phyloP scores from a whole-genome alignment of 805 yeast species.

The Zygotorulaspora florentina region DNA sequence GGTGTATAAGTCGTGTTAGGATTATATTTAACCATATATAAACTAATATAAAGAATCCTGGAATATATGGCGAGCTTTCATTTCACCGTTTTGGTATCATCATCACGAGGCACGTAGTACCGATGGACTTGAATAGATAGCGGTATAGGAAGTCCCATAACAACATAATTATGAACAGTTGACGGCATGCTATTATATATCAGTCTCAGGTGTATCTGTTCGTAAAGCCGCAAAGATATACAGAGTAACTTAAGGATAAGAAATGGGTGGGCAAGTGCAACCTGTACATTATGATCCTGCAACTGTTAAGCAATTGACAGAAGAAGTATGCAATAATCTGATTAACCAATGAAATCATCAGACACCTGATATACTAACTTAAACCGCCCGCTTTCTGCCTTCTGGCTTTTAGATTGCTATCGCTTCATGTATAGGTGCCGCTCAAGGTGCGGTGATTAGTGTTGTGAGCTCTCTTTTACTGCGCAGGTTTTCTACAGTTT shows the following conservation, averaged over 20 bases:
- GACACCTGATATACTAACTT: not conserved
- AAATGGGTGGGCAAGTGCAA: constrained; percentile 28
- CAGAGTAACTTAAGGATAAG: not conserved
- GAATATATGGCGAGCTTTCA: too few species aligned
- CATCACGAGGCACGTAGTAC: too few species aligned
- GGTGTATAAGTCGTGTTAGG: not conserved
- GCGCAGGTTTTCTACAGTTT: constrained; percentile 35
- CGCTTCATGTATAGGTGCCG: constrained; percentile 41
- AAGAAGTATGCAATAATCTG: constrained; percentile 29
- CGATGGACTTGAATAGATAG: too few species aligned
- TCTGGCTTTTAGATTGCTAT: constrained; percentile 30
- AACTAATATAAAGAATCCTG: too few species aligned
- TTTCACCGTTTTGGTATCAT: too few species aligned
- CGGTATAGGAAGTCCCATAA: too few species aligned
- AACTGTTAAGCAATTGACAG: constrained; percentile 35
- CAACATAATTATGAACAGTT: too few species aligned
- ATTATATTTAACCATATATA: not conserved
- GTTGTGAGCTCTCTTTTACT: constrained; percentile 34
- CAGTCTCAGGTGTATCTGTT: too few species aligned
- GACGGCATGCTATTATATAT: too few species aligned
- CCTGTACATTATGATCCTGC: constrained; percentile 40
- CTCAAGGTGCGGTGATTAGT: constrained; percentile 41
- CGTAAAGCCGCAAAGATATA: not conserved
- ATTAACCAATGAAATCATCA: not conserved
- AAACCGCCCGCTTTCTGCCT: not conserved